Evolutionary conservation across 305 asterid genomes (phyloP), one percentile per base, ranked within the genome.

Genomic region (Ilex paraguariensis): DNA sequence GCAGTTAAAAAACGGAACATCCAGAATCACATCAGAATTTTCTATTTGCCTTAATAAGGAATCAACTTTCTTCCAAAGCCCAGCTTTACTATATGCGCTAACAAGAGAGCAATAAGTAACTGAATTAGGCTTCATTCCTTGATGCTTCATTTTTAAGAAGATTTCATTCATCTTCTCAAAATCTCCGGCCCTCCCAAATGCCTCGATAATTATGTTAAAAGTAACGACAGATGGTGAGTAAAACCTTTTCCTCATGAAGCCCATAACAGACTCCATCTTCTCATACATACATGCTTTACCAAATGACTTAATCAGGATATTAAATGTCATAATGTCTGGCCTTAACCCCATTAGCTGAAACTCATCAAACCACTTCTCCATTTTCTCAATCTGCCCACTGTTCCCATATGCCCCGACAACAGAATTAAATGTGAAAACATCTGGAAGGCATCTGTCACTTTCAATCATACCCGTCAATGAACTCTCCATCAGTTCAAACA

Each of bases 361-460:
- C 69, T 85, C 94, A 67, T 84, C 88, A 72, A 84, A 92, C 97
- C 97, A 84, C 70, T 78, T 84, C 79, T 92, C 97, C 94, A 87
- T 84, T 76, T 87, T 84, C 65, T 75, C 60, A 67, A 92, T 81
- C 73, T 72, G 68, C 57, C 88, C 85, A 62, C 76, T 82, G 54
- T 70, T 74, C 30, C 97, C 96, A 15, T 85, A 92, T 61, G 96
- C 89, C 68, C 95, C 97, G 53, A 90, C 61, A 2, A 87, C 87
- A 6, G 94, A 85, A 77, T 90, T 90, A 42, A 89, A 82, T 40
- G 97, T 90, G 75, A 76, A 78, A 73, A 81, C 70, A 76, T 92
- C 96, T 0, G 94, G 96, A 73, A 52, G 70, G 64, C 83, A 76
- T 0, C 73, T 66, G 31, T 82, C 91, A 61, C 79, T 81, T 60